Conservation (phyloP, 495 filamentous ascomycete species). For the Pseudotulostoma volvatum region DNA sequence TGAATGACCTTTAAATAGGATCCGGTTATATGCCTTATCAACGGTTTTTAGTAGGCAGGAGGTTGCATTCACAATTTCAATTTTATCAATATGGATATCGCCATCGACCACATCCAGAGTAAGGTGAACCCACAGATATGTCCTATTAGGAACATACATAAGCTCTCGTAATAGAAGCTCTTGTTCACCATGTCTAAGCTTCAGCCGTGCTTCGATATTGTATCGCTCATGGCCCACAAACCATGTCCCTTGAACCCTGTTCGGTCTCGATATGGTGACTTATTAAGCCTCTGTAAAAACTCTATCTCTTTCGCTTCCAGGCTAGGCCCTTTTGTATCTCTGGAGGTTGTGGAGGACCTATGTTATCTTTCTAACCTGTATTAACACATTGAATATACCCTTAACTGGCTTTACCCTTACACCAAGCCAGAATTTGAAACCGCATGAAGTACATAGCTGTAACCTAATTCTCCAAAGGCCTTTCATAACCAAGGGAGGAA, state of each 20-base stretch:
- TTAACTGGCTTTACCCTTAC: neutral
- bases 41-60: conserved; percentile 17
- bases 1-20: conserved; percentile 17
- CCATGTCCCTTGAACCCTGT: conserved; percentile 21
- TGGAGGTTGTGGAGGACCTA: neutral
- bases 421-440: too few species aligned
- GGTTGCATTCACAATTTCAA: conserved; percentile 8
- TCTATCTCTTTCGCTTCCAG: neutral
- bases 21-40: conserved; percentile 24
- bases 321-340: too few species aligned
- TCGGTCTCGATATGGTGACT: neutral
- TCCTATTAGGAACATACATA: conserved; percentile 15
- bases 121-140: conserved; percentile 34
- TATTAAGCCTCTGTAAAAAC: neutral
- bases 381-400: neutral
- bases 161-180: conserved; percentile 12
- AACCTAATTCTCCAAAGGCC: conserved; percentile 8
- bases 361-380: neutral
- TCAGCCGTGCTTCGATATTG: conserved; percentile 7
- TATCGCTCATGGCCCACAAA: conserved; percentile 15
- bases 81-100: conserved; percentile 7
- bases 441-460: neutral
- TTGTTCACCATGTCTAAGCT: conserved; percentile 9
- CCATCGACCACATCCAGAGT: conserved; percentile 17
- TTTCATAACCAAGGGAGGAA: conserved; percentile 20